Evolutionary conservation across 345 rosid genomes (phyloP).

Genomic region (Ceriops tagal): DNA sequence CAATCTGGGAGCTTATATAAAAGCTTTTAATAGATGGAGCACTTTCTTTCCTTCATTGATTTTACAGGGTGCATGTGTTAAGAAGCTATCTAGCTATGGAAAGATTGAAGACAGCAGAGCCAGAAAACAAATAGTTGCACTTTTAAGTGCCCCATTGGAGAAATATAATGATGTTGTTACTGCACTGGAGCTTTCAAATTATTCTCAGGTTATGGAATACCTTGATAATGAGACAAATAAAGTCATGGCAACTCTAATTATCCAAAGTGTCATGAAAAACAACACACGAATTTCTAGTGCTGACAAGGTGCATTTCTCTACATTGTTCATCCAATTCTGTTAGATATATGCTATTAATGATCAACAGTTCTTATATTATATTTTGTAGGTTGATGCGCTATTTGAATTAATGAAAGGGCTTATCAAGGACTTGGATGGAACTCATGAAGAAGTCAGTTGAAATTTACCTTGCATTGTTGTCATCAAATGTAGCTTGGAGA

Average conservation of each 20-base stretch:
- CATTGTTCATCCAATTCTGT: slow-evolving; percentile 16
- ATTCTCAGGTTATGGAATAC: slow-evolving; percentile 80
- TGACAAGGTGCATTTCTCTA: slow-evolving; percentile 55
- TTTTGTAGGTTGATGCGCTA: slow-evolving; percentile 78
- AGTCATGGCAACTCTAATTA: slow-evolving; percentile 87
- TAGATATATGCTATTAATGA: slow-evolving; percentile 13
- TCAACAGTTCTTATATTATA: slow-evolving; percentile 9
- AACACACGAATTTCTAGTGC: slow-evolving; percentile 68
- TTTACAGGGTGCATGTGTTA: slow-evolving; percentile 87
- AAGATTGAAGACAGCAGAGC: slow-evolving; percentile 81
- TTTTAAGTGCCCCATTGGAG: slow-evolving; percentile 95
- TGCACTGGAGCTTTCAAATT: slow-evolving; percentile 84
- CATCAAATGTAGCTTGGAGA: slow-evolving; percentile 7
- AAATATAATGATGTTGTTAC: slow-evolving; percentile 91
- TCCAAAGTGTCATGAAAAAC: slow-evolving; percentile 95
- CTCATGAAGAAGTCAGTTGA: slow-evolving; percentile 59
- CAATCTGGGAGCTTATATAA: slow-evolving; percentile 6
- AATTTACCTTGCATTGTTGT: slow-evolving; percentile 12
- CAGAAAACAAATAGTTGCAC: slow-evolving; percentile 88
- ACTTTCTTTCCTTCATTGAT: slow-evolving; percentile 5
- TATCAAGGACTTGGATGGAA: slow-evolving; percentile 79
- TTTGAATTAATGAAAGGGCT: slow-evolving; percentile 92
- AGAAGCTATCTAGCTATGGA: slow-evolving; percentile 68
- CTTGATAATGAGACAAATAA: slow-evolving; percentile 87
- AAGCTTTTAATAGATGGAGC: background rate